Base-by-base conservation (phyloP, 192 early-diverging fungal species). In the Umbelopsis sp. region DNA sequence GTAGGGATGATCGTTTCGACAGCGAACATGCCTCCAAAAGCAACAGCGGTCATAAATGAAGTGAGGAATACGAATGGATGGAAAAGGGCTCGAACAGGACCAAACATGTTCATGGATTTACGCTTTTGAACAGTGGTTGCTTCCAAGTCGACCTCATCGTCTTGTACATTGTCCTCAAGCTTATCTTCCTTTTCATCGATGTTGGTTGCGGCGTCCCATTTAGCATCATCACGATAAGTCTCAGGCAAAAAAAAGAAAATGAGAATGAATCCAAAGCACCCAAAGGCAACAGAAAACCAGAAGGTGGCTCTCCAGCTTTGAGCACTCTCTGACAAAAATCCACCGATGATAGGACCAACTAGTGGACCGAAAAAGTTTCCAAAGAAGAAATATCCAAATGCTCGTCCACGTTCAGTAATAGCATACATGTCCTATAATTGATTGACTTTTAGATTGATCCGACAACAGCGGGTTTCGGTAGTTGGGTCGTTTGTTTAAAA, bases 1-100 rank as follows among this genome's bases (percentile, higher is more conserved):
- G 22, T 32, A 41, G 77, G 77, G 36, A 79, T 79, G 21, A 79
- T 71, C 3, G 77, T 79, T 49, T 74, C 73, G 5, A 79, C 74
- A 66, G 82, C 74, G 44, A 83, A 85, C 84, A 85, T 85, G 21
- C 74, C 70, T 41, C 80, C 79, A 73, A 85, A 85, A 26, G 74
- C 45, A 51, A 86, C 73, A 56, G 80, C 82, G 22, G 71, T 73
- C 50, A 73, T 72, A 25, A 84, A 71, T 12, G 83, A 71, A 1
- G 69, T 34, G n/a, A 84, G 32, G 21, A 84, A 53, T 12, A 84
- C 74, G 17, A 81, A 72, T n/a, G 83, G 78, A 59, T 81, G 72
- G 44, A 44, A 74, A 21, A 84, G 54, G 5, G 82, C 43, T 31
- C 45, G 21, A 29, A 76, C 14, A 31, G 75, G 38, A 5, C 36